Conservation (phyloP, 176 grass and related monocot species). For the Oryza glaberrima region DNA sequence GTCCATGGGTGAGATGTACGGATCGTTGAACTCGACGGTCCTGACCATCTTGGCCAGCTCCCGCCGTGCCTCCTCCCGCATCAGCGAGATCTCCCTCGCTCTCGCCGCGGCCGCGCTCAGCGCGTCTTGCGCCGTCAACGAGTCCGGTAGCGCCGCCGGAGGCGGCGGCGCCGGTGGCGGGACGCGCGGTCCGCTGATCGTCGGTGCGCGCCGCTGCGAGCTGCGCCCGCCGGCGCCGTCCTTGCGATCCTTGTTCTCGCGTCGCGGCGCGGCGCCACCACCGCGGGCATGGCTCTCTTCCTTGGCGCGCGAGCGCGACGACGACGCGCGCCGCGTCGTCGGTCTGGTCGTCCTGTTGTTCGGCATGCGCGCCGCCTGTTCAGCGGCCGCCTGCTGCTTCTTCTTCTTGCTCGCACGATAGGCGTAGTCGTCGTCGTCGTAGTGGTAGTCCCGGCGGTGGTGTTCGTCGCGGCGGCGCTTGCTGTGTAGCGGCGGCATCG, state of each 20-base stretch:
- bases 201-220: neutral
- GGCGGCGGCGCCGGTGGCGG: neutral
- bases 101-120: neutral
- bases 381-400: neutral
- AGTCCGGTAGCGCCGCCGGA: neutral
- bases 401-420: neutral
- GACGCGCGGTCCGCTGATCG: neutral
- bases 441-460: too few relatives aligned
- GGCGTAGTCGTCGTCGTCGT: too few relatives aligned
- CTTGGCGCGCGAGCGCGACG: neutral
- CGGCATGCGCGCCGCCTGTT: neutral
- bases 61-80: slow-evolving; percentile 33
- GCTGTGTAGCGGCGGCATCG: neutral
- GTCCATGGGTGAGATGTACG: slow-evolving; percentile 24
- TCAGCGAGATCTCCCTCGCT: neutral
- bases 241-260: neutral
- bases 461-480: neutral
- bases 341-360: neutral
- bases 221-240: neutral
- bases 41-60: slow-evolving; percentile 35
- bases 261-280: neutral
- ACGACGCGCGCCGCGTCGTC: neutral
- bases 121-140: neutral
- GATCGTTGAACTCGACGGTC: slow-evolving; percentile 55
- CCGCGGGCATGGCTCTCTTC: neutral